Evolutionary conservation across 192 early-diverging fungal species (phyloP).

Genomic region (Diversispora epigaea): DNA sequence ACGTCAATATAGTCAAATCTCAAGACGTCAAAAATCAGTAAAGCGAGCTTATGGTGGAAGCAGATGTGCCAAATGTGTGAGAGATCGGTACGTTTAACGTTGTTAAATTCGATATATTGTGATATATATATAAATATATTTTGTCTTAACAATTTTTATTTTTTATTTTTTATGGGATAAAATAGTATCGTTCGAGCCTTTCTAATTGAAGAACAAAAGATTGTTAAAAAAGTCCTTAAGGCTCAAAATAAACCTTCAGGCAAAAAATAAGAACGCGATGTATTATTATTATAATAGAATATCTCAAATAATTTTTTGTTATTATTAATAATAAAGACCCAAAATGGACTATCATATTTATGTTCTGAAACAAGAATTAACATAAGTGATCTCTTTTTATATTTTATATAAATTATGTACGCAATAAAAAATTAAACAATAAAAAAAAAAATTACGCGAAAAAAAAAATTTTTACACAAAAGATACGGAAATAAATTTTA

Average conservation of each 20-base stretch:
- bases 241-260: slow-evolving; percentile 48
- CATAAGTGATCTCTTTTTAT: no score
- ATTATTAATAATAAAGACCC: neutral
- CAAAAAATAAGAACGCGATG: slow-evolving; percentile 17
- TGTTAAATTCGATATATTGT: no score
- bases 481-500: no score
- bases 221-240: slow-evolving; percentile 99
- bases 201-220: slow-evolving; percentile 99
- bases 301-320: neutral
- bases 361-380: no score
- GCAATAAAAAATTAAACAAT: no score
- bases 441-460: no score
- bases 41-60: slow-evolving; percentile 96
- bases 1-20: slow-evolving; percentile 84
- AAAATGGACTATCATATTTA: no score
- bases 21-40: slow-evolving; percentile 91
- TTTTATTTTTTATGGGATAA: slow-evolving; percentile 23
- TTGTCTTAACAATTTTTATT: slow-evolving; percentile 78
- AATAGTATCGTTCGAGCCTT: slow-evolving; percentile 95
- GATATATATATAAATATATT: no score
- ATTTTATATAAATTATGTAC: no score
- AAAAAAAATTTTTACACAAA: no score
- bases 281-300: neutral
- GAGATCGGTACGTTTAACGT: slow-evolving; percentile 53
- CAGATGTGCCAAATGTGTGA: slow-evolving; percentile 81